phyloP scores from a whole-genome alignment of 352 stramenopile species.

The Aphanomyces astaci region DNA sequence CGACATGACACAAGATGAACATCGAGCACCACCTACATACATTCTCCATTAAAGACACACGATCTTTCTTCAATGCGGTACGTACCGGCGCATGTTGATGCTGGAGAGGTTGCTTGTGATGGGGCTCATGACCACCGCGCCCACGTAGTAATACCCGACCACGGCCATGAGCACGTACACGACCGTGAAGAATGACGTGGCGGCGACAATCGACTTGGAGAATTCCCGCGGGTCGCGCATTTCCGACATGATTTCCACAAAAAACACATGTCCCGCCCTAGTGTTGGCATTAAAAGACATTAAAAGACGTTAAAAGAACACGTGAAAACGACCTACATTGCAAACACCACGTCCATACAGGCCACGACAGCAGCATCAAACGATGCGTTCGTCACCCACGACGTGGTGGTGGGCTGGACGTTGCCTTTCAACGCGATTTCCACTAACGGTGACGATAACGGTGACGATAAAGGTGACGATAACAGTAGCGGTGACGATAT shows the following conservation, averaged over 20 bases:
- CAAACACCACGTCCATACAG: slow-evolving; percentile 22
- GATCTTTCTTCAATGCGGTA: neutral
- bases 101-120: slow-evolving; percentile 20
- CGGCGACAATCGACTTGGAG: slow-evolving; percentile 1
- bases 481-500: no score
- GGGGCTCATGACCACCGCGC: neutral
- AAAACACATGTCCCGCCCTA: slow-evolving; percentile 21
- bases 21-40: slow-evolving; percentile 15
- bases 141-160: slow-evolving; percentile 9
- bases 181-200: slow-evolving; percentile 3
- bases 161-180: slow-evolving; percentile 12
- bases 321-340: slow-evolving; percentile 1
- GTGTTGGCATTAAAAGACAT: neutral
- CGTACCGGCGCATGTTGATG: neutral
- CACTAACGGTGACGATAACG: neutral
- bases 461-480: neutral
- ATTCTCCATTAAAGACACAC: neutral
- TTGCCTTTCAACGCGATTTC: slow-evolving; percentile 4
- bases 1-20: slow-evolving; percentile 17
- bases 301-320: neutral
- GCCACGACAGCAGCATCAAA: slow-evolving; percentile 14
- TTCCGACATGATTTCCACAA: slow-evolving; percentile 24
- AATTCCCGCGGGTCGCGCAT: slow-evolving; percentile 11
- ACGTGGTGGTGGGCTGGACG: slow-evolving; percentile 3
- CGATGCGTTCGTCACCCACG: neutral